These are phyloP conservation scores for Mortierella sp. DNA, from an alignment of 371 early-diverging fungal species.

Conservation along the genomic window DNA sequence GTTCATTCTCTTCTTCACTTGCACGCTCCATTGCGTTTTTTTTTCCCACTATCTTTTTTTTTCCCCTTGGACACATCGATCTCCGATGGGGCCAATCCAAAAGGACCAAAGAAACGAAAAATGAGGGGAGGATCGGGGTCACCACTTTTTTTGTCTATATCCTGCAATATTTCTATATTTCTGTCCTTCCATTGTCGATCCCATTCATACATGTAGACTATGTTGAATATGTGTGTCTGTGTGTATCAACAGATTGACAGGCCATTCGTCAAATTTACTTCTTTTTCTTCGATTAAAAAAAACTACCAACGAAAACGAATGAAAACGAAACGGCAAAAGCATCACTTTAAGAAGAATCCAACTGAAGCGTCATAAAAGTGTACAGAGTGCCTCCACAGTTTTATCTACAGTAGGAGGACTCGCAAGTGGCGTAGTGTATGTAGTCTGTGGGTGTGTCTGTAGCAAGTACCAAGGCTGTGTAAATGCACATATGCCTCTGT, in stretches of 20 bases:
- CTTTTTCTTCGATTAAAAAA: too few species aligned
- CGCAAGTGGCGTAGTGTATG: too few species aligned
- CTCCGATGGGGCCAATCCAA: slow-evolving; percentile 2
- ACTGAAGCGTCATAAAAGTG: too few species aligned
- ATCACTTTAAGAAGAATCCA: background rate
- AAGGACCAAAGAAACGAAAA: background rate
- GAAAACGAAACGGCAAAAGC: slow-evolving; percentile 7
- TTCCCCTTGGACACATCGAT: too few species aligned
- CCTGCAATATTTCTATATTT: background rate
- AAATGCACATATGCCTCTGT: background rate
- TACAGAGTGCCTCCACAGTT: background rate
- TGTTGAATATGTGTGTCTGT: background rate
- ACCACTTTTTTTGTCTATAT: background rate
- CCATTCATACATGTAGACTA: background rate
- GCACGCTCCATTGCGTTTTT: background rate
- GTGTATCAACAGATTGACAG: background rate
- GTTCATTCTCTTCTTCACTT: background rate
- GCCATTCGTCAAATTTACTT: background rate
- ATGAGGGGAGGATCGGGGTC: background rate
- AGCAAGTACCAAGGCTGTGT: background rate
- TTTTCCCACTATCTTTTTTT: background rate
- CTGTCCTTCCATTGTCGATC: background rate
- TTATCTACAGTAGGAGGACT: background rate
- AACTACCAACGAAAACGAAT: background rate
- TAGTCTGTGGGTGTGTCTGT: background rate